Evolutionary conservation across 352 stramenopile genomes (phyloP).

Genomic region (Pythium rhizo-oryzae): DNA sequence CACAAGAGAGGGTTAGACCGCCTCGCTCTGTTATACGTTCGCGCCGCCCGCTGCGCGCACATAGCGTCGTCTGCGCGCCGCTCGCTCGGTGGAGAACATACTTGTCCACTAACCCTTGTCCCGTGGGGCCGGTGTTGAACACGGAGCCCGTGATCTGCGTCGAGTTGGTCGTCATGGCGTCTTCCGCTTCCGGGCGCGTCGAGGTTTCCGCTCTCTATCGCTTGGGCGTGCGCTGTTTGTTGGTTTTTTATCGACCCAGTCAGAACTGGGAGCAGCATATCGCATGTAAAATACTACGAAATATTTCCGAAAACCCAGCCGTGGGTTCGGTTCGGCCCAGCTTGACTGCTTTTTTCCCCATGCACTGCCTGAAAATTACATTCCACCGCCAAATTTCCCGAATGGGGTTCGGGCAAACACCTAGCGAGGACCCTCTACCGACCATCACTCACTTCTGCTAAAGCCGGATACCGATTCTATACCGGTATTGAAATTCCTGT

Average conservation of each 20-base stretch:
- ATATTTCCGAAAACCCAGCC: constrained; percentile 1
- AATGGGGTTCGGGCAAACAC: constrained; percentile 7
- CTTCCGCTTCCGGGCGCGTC: background rate
- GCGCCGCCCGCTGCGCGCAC: background rate
- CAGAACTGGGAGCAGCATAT: background rate
- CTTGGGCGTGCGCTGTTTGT: background rate
- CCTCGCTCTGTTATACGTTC: background rate
- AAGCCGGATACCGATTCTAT: constrained; percentile 7
- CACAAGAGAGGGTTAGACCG: background rate
- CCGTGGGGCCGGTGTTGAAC: constrained; percentile 63
- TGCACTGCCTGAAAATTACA: constrained; percentile 4
- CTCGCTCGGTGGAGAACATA: constrained; percentile 23
- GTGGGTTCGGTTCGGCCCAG: background rate
- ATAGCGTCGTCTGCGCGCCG: background rate
- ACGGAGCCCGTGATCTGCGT: constrained; percentile 47
- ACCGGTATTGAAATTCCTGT: constrained; percentile 1
- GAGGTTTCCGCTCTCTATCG: background rate
- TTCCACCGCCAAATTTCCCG: background rate
- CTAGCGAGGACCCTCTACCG: background rate
- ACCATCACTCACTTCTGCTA: constrained; percentile 4
- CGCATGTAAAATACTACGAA: constrained; percentile 11
- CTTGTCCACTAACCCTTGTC: constrained; percentile 57
- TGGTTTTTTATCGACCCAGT: constrained; percentile 14
- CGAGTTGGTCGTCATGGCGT: constrained; percentile 29
- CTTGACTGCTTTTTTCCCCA: background rate